A percentile compares a stretch with the other conserved stretches of the same genome.
These are phyloP conservation scores for Isoetes taiwanensis DNA, from an alignment of 75 land plant species.

Conservation along the genomic window DNA sequence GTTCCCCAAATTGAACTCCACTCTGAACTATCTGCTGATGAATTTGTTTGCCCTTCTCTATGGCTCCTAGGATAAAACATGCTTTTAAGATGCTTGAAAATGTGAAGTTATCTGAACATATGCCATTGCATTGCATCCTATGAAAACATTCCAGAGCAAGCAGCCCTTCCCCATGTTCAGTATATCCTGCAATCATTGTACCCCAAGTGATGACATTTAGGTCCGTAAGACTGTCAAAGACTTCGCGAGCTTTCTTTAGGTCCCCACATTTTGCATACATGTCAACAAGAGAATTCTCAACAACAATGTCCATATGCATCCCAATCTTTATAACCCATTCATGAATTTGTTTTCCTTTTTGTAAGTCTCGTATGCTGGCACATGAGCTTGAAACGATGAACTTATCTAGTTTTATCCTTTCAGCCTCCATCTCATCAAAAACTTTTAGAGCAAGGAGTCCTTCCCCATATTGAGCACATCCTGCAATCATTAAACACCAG, in stretches of 20 bases:
- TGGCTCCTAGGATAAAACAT: constrained; percentile 13
- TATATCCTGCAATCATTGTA: constrained; percentile 23
- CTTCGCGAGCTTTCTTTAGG: constrained; percentile 28
- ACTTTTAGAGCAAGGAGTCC: no score
- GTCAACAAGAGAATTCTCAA: constrained; percentile 37
- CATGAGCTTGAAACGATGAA: no score
- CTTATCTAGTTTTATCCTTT: no score
- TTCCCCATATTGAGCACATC: no score
- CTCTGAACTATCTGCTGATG: constrained; percentile 23
- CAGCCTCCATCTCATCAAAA: no score
- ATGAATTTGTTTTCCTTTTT: constrained; percentile 23
- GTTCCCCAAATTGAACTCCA: constrained; percentile 30
- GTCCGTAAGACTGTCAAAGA: constrained; percentile 12
- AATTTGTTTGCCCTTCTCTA: constrained; percentile 28
- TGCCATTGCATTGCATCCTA: constrained; percentile 16
- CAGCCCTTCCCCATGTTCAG: neutral
- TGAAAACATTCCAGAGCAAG: constrained; percentile 16
- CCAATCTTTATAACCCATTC: constrained; percentile 20
- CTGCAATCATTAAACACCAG: no score
- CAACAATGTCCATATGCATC: constrained; percentile 12
- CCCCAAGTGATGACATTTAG: constrained; percentile 28
- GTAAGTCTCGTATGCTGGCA: neutral
- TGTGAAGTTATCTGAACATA: constrained; percentile 20
- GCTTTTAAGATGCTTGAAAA: constrained; percentile 20
- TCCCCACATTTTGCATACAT: constrained; percentile 25